Base-by-base conservation (phyloP, 176 grass and related monocot species). In the Eragrostis nindensis region DNA sequence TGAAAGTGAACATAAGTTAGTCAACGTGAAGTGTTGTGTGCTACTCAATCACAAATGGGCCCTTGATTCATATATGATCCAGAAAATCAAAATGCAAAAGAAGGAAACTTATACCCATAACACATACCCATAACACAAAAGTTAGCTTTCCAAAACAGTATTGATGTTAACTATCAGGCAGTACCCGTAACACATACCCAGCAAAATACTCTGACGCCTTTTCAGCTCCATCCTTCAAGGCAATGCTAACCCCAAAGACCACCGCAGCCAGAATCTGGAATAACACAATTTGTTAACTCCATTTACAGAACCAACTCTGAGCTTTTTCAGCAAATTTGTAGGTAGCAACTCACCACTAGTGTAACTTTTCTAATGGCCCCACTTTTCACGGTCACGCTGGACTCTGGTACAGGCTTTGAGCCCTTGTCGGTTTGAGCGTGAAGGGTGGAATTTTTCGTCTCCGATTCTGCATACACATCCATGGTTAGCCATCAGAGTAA, bases 191-290 rank as follows among this genome's bases (percentile, higher is more conserved):
- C 68, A 94, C 84, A 82, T 82, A 99, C 96, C 96, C 96, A 78
- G 96, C 82, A 84, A 99, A 99, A 83, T 85, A 99, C 62, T 99
- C 92, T 15, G 96, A 95, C 56, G 96, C 86, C 82, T 90, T 99
- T 57, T 71, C 86, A 65, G 82, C 46, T 46, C 96, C 92, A 39
- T 95, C 90, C 73, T 73, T 86, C 68, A 94, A 39, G n/a, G 85
- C 88, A 6, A 99, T 93, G 73, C 87, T 92, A 45, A 93, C 41
- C 42, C 96, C 92, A 64, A 99, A 95, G 75, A 88, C 61, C 12
- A 91, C 52, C 13, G 96, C 92, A 81, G 92, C 90, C 25, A 88
- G 83, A 71, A 95, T 76, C 92, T 99, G 61, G 11, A 86, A 80
- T 32, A 77, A n/a, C 26, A 32, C 8, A 72, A 87, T 57, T 66